A percentile compares a stretch with the other conserved stretches of the same genome.
phyloP scores from a whole-genome alignment of 805 yeast species.

The Grigorovia humatica region DNA sequence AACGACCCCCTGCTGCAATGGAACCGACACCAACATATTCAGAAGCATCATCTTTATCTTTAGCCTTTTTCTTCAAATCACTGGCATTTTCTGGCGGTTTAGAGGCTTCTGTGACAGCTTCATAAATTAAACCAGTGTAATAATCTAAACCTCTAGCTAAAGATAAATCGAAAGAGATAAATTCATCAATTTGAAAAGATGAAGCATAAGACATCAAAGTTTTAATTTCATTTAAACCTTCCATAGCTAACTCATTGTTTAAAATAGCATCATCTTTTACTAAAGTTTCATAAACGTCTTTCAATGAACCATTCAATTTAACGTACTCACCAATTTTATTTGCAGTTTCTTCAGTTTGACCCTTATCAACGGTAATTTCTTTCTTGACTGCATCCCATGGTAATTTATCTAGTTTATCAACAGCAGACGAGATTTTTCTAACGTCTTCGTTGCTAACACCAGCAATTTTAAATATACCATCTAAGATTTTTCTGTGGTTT shows the following conservation, averaged over 20 bases:
- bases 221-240: slow-evolving; percentile 75
- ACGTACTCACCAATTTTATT: slow-evolving; percentile 89
- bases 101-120: slow-evolving; percentile 88
- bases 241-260: slow-evolving; percentile 60
- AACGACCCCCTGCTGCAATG: slow-evolving; percentile 98
- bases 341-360: slow-evolving; percentile 84
- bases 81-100: slow-evolving; percentile 87
- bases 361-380: slow-evolving; percentile 88
- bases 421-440: slow-evolving; percentile 87
- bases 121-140: slow-evolving; percentile 94
- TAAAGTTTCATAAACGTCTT: slow-evolving; percentile 48
- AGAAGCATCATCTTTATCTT: slow-evolving; percentile 69
- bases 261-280: slow-evolving; percentile 46
- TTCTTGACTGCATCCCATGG: slow-evolving; percentile 93
- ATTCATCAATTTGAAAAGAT: slow-evolving; percentile 63
- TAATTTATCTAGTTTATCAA: slow-evolving; percentile 87
- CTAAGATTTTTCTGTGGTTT: slow-evolving; percentile 91
- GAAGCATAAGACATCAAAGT: slow-evolving; percentile 66
- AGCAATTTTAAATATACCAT: slow-evolving; percentile 90
- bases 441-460: slow-evolving; percentile 94
- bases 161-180: slow-evolving; percentile 80
- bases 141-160: slow-evolving; percentile 96
- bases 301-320: slow-evolving; percentile 66
- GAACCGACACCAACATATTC: slow-evolving; percentile 98
- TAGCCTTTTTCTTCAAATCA: slow-evolving; percentile 46